Evolutionary conservation across 2,329 filamentous ascomycete species (phyloP).

Genomic region (Chaetomium globosum): DNA sequence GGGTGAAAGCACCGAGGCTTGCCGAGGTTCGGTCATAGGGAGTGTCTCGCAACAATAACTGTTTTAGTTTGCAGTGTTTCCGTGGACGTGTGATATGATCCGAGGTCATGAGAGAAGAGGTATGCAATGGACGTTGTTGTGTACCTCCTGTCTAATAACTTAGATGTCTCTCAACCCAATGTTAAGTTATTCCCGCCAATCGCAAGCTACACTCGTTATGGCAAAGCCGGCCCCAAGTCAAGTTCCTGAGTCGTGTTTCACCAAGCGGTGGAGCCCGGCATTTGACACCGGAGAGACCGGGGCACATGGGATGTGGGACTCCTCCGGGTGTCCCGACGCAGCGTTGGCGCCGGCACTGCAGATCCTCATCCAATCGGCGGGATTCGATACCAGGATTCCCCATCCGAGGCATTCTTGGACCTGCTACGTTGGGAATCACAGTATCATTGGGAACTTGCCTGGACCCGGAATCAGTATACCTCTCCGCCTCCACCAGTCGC

Average conservation of each 20-base stretch:
- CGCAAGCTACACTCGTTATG: not conserved
- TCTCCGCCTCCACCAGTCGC: not conserved
- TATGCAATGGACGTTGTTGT: not conserved
- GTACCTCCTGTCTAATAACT: not conserved
- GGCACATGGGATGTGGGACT: not conserved
- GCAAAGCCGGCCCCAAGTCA: not conserved
- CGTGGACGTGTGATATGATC: not conserved
- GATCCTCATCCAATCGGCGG: not conserved
- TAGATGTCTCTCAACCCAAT: not conserved
- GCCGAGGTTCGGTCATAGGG: not conserved
- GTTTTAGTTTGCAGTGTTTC: not conserved
- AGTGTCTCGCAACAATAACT: not conserved
- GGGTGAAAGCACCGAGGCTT: not conserved
- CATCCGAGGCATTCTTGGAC: not conserved
- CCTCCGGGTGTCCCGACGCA: not conserved
- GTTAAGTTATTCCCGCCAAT: not conserved
- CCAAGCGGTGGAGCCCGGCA: conserved; percentile 1
- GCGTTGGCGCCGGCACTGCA: not conserved
- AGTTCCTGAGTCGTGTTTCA: not conserved
- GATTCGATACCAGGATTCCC: not conserved
- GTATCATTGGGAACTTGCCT: not conserved
- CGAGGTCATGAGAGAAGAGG: not conserved
- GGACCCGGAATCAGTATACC: not conserved
- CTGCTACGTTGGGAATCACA: not conserved
- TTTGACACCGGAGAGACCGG: not conserved